These are phyloP conservation scores for Aspergillus nomiae DNA, from an alignment of 2,329 filamentous ascomycete genomes.

Conservation along the genomic window DNA sequence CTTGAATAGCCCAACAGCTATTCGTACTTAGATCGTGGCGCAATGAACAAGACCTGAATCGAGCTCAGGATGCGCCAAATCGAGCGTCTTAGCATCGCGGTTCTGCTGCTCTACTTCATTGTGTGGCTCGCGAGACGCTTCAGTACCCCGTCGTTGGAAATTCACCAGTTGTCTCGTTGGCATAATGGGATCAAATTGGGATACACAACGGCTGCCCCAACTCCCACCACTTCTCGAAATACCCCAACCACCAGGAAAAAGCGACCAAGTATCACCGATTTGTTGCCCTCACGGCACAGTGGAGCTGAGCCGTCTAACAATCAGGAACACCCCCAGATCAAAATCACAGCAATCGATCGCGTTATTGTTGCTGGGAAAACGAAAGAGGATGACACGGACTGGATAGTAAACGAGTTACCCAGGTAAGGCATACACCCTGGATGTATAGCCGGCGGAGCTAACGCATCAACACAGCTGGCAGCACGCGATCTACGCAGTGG, in stretches of 20 bases:
- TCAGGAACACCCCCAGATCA: conserved; percentile 10
- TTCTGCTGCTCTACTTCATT: conserved; percentile 18
- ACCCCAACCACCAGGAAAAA: not conserved
- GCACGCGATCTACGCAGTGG: conserved; percentile 45
- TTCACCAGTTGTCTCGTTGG: not conserved
- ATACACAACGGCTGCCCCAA: not conserved
- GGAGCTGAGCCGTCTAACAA: not conserved
- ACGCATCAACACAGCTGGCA: conserved; percentile 40
- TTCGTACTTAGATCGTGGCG: not conserved
- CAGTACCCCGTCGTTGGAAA: conserved; percentile 9
- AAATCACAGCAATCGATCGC: conserved; percentile 14
- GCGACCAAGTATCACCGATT: conserved; percentile 8
- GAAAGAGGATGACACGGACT: conserved; percentile 44
- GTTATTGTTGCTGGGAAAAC: conserved; percentile 45
- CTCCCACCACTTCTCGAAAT: conserved; percentile 1
- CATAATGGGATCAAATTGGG: not conserved
- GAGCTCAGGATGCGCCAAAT: conserved; percentile 3
- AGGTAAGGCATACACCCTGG: conserved; percentile 34
- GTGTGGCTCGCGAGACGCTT: conserved; percentile 24
- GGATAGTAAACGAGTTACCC: conserved; percentile 46
- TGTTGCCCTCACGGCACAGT: conserved; percentile 4
- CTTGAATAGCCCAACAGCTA: not conserved
- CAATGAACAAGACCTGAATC: not conserved
- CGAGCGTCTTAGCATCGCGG: conserved; percentile 1
- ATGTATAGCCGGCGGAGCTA: not conserved